Conservation (phyloP, 495 filamentous ascomycete species). For the Aspergillus coremiiformis region DNA sequence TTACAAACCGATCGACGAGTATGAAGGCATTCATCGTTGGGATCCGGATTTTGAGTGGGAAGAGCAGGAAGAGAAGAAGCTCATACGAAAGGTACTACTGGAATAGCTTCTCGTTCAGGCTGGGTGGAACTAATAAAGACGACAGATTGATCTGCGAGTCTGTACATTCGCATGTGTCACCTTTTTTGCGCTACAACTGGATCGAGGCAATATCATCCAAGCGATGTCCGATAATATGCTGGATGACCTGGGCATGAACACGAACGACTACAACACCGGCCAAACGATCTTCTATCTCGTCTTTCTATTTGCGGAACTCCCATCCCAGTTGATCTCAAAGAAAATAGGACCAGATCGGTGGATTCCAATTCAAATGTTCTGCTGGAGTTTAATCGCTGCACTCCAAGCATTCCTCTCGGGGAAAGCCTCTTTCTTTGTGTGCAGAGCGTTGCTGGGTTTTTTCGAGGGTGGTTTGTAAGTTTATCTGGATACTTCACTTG, state of each 20-base stretch:
- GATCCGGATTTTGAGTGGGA: slow-evolving; percentile 68
- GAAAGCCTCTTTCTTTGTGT: slow-evolving; percentile 53
- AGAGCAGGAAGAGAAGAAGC: slow-evolving; percentile 56
- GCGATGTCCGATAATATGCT: slow-evolving; percentile 68
- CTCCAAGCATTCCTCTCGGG: slow-evolving; percentile 60
- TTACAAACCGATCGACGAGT: slow-evolving; percentile 54
- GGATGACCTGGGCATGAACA: slow-evolving; percentile 50
- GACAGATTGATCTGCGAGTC: slow-evolving; percentile 48
- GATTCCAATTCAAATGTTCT: slow-evolving; percentile 77
- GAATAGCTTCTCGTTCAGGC: background rate
- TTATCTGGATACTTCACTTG: background rate
- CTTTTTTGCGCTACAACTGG: slow-evolving; percentile 77
- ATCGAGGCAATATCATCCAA: slow-evolving; percentile 67
- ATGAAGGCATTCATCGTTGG: slow-evolving; percentile 69
- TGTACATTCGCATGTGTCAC: slow-evolving; percentile 64
- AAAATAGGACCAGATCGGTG: slow-evolving; percentile 73
- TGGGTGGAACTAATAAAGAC: background rate
- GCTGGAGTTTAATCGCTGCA: slow-evolving; percentile 66
- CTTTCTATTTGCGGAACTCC: slow-evolving; percentile 64
- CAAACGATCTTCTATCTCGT: slow-evolving; percentile 63
- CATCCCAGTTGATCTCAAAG: slow-evolving; percentile 67
- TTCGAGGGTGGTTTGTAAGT: slow-evolving; percentile 67
- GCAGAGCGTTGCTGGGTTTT: slow-evolving; percentile 59
- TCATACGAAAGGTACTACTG: slow-evolving; percentile 54
- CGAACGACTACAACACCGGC: slow-evolving; percentile 72